Evolutionary conservation across 2,329 filamentous ascomycete genomes (phyloP).

Genomic region (Nannizzia gypsea): DNA sequence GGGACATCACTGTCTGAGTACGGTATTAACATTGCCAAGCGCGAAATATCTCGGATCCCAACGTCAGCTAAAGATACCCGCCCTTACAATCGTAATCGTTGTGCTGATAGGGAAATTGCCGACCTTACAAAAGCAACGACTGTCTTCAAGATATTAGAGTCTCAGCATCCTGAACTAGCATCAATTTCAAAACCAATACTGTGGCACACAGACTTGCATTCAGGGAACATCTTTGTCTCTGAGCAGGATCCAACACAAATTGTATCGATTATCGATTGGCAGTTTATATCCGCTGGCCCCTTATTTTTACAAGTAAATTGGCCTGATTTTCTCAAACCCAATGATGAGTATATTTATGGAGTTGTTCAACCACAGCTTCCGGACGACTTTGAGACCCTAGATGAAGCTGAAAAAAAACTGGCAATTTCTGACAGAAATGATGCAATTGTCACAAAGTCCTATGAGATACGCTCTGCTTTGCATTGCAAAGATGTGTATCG

Average conservation of each 20-base stretch:
- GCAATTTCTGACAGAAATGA: not conserved
- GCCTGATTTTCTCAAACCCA: conserved; percentile 20
- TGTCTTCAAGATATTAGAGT: not conserved
- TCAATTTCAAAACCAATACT: conserved; percentile 13
- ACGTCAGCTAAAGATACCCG: not conserved
- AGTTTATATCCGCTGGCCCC: conserved; percentile 24
- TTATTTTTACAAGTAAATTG: conserved; percentile 18
- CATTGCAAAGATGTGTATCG: conserved; percentile 32
- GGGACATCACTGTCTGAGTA: not conserved
- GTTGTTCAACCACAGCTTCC: conserved; percentile 13
- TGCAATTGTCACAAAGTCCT: conserved; percentile 17
- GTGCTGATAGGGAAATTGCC: not conserved
- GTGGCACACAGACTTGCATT: conserved; percentile 32
- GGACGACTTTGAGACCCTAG: conserved; percentile 13
- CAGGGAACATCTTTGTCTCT: conserved; percentile 31
- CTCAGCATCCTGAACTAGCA: not conserved
- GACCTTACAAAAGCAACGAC: not conserved
- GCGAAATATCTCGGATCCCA: not conserved
- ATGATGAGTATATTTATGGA: conserved; percentile 19
- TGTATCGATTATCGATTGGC: conserved; percentile 33
- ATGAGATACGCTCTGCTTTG: conserved; percentile 30
- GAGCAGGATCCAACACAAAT: conserved; percentile 14
- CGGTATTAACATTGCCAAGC: not conserved
- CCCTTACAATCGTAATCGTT: not conserved
- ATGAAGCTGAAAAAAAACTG: conserved; percentile 7